These are phyloP conservation scores for Torulaspora quercuum DNA, from an alignment of 805 yeast species.

Conservation along the genomic window DNA sequence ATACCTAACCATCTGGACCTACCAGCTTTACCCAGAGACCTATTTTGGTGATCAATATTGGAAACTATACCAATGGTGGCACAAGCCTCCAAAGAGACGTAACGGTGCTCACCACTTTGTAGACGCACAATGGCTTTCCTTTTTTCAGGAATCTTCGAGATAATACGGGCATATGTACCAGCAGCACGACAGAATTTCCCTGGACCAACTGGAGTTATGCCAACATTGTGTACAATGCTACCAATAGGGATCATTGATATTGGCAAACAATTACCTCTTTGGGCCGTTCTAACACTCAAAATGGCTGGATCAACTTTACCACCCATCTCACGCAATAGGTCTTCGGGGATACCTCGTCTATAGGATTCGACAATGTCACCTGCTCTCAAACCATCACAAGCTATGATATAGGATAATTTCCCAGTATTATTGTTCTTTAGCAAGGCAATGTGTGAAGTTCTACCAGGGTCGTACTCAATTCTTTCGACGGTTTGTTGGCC, in stretches of 20 bases:
- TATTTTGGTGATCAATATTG: constrained; percentile 86
- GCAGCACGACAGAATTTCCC: constrained; percentile 92
- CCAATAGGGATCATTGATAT: constrained; percentile 93
- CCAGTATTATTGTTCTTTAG: constrained; percentile 61
- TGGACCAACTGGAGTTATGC: constrained; percentile 68
- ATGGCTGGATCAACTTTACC: constrained; percentile 91
- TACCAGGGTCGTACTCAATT: constrained; percentile 92
- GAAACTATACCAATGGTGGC: constrained; percentile 94
- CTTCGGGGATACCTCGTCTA: constrained; percentile 80
- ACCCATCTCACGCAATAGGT: constrained; percentile 76
- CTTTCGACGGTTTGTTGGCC: constrained; percentile 81
- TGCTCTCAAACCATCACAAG: constrained; percentile 87
- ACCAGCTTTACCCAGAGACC: constrained; percentile 94
- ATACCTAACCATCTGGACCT: constrained; percentile 87
- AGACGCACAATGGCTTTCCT: constrained; percentile 73
- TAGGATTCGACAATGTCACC: constrained; percentile 90
- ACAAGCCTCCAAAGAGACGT: constrained; percentile 77
- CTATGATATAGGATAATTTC: constrained; percentile 73
- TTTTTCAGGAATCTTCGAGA: constrained; percentile 70
- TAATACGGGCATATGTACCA: constrained; percentile 86
- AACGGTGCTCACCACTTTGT: constrained; percentile 92
- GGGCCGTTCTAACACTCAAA: constrained; percentile 78
- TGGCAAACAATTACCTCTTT: constrained; percentile 93
- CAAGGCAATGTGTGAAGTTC: constrained; percentile 91
- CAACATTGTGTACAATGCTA: constrained; percentile 81